Evolutionary conservation across 2,329 filamentous ascomycete genomes (phyloP).

Genomic region (Dactylellina sp.): DNA sequence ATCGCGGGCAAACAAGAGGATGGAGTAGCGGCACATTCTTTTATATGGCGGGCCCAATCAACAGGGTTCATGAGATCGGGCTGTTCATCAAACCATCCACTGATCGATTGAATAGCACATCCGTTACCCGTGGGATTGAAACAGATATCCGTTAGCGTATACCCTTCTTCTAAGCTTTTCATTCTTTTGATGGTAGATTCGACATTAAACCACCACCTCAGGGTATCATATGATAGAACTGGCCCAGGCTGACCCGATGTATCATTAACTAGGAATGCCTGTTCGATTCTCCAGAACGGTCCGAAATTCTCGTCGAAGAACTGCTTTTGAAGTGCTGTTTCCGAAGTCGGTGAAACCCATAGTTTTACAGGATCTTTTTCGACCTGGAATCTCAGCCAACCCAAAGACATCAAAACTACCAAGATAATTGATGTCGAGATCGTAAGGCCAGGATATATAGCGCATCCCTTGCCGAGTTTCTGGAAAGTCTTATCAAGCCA

Average conservation of each 20-base stretch:
- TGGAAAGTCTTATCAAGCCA: constrained; percentile 84
- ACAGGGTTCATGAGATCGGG: constrained; percentile 72
- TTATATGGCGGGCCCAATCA: constrained; percentile 78
- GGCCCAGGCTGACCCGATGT: constrained; percentile 75
- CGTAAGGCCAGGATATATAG: constrained; percentile 84
- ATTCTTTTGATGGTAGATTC: constrained; percentile 80
- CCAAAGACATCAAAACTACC: constrained; percentile 82
- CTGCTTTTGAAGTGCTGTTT: constrained; percentile 88
- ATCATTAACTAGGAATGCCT: constrained; percentile 93
- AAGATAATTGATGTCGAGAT: constrained; percentile 80
- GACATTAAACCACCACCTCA: constrained; percentile 93
- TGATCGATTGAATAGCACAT: constrained; percentile 93
- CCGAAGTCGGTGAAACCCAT: constrained; percentile 95
- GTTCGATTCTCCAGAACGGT: constrained; percentile 93
- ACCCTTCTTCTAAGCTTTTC: constrained; percentile 75
- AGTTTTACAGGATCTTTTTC: constrained; percentile 90
- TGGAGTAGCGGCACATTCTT: constrained; percentile 80
- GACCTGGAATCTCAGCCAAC: constrained; percentile 88
- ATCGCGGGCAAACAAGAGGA: constrained; percentile 87
- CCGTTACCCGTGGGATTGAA: constrained; percentile 91
- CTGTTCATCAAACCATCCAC: constrained; percentile 83
- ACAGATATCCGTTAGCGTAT: constrained; percentile 84
- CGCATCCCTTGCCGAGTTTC: constrained; percentile 81
- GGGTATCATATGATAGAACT: constrained; percentile 86
- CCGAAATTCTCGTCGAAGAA: constrained; percentile 96